These are phyloP conservation scores for Didymella pomorum DNA, from an alignment of 2,329 filamentous ascomycete species.

Conservation along the genomic window DNA sequence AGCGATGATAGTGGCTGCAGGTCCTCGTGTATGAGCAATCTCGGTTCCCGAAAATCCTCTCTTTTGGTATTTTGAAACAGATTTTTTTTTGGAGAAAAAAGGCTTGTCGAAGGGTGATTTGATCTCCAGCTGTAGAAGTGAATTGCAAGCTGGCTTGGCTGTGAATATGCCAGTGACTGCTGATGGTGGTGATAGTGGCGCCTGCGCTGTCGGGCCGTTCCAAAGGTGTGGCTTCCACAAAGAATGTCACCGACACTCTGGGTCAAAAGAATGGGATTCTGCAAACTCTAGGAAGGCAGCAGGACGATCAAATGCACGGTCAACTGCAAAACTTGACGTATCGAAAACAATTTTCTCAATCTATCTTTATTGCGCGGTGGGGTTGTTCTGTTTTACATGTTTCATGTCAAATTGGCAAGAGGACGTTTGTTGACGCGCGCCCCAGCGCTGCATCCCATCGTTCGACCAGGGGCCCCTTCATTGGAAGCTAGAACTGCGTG, in stretches of 20 bases:
- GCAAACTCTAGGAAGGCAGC: too few relatives aligned
- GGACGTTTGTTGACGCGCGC: background rate
- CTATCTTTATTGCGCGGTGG: constrained; percentile 3
- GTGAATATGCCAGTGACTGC: background rate
- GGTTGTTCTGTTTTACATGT: background rate
- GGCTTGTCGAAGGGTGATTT: background rate
- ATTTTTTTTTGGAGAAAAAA: background rate
- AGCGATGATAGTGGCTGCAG: background rate
- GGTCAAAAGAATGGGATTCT: too few relatives aligned
- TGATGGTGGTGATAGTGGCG: background rate
- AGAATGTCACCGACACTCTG: background rate
- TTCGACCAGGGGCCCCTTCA: background rate
- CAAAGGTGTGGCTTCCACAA: too few relatives aligned
- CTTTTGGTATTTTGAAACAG: background rate
- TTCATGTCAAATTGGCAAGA: background rate
- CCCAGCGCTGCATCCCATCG: background rate
- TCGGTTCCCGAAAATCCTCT: background rate
- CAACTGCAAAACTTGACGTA: too few relatives aligned
- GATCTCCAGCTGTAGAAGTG: too few relatives aligned
- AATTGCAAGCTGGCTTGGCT: background rate
- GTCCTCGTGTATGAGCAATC: background rate
- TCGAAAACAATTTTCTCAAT: background rate
- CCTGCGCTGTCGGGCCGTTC: background rate
- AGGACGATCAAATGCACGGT: too few relatives aligned
- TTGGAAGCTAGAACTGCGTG: background rate